Evolutionary conservation across 345 rosid genomes (phyloP).

Genomic region (Arabis alpina): DNA sequence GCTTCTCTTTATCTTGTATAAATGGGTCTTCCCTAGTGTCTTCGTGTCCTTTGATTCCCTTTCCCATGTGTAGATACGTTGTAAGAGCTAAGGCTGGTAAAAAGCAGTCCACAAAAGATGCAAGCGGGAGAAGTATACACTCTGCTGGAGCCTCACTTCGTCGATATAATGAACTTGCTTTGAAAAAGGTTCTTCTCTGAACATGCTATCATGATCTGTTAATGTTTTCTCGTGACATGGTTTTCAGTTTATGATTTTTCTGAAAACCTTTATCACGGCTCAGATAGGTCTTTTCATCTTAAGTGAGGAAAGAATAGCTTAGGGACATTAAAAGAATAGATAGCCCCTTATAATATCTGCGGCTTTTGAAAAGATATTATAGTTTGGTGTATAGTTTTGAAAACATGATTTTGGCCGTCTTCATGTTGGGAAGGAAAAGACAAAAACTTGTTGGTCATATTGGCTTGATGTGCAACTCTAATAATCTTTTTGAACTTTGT

Average conservation of each 20-base stretch:
- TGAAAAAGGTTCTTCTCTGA: constrained; percentile 72
- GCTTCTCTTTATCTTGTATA: constrained; percentile 4
- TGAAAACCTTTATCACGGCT: background rate
- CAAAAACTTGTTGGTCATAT: background rate
- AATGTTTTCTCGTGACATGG: constrained; percentile 15
- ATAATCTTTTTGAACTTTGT: constrained; percentile 35
- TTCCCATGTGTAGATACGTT: constrained; percentile 66
- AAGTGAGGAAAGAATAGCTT: constrained; percentile 6
- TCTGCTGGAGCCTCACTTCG: constrained; percentile 99
- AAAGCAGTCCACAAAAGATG: constrained; percentile 94
- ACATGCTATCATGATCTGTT: constrained; percentile 13
- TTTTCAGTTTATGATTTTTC: constrained; percentile 22
- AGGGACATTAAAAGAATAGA: background rate
- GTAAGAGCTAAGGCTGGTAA: constrained; percentile 99
- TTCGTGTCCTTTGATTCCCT: constrained; percentile 15
- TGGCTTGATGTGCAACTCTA: constrained; percentile 26
- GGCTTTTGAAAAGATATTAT: too few relatives aligned
- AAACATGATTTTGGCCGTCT: background rate
- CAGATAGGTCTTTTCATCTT: background rate
- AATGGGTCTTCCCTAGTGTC: constrained; percentile 7
- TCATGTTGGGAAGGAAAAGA: background rate
- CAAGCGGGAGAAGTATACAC: constrained; percentile 75
- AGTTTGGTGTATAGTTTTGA: constrained; percentile 25
- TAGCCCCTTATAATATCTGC: background rate
- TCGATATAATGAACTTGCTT: constrained; percentile 85